A percentile compares a stretch with the other conserved stretches of the same genome.
Evolutionary conservation across 23 red algal species (phyloP).

Genomic region (Gracilaria vermiculophylla): DNA sequence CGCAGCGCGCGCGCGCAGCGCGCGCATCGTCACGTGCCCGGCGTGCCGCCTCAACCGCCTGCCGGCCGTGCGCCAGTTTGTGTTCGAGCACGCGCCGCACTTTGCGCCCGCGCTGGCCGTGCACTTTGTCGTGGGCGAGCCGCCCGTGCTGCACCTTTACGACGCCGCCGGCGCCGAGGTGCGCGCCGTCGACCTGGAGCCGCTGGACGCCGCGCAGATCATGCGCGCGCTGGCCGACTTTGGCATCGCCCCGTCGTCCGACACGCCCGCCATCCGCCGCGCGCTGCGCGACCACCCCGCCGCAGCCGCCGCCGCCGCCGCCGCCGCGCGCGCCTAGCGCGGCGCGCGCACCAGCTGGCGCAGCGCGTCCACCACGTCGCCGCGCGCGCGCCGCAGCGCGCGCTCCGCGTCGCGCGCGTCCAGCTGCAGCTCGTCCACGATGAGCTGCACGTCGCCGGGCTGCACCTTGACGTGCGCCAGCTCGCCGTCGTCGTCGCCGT

Average conservation of each 20-base stretch:
- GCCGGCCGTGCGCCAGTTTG: slow-evolving; percentile 33
- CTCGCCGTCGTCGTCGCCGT: no score
- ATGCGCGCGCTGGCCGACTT: slow-evolving; percentile 17
- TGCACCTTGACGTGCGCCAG: slow-evolving; percentile 53
- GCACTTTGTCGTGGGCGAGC: slow-evolving; percentile 3
- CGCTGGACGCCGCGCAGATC: no score
- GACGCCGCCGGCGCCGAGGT: slow-evolving; percentile 42
- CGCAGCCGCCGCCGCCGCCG: no score
- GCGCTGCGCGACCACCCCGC: no score
- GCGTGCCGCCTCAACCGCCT: slow-evolving; percentile 19
- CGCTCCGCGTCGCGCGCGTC: slow-evolving; percentile 27
- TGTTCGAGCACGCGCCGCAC: slow-evolving; percentile 6
- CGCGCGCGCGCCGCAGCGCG: slow-evolving; percentile 28
- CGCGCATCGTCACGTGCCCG: slow-evolving; percentile 35
- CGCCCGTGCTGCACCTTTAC: slow-evolving; percentile 37
- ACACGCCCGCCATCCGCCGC: slow-evolving; percentile 1
- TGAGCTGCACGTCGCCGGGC: slow-evolving; percentile 34
- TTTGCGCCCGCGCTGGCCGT: background rate
- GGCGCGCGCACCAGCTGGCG: slow-evolving; percentile 35
- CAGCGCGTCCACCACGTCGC: slow-evolving; percentile 37
- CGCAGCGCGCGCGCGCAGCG: background rate
- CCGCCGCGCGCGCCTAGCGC: background rate
- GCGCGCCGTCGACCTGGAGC: background rate
- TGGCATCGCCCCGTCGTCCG: slow-evolving; percentile 29
- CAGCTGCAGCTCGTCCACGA: slow-evolving; percentile 48